Evolutionary conservation across 345 rosid genomes (phyloP), one percentile per base, ranked within the genome.

Genomic region (Psidium guajava): DNA sequence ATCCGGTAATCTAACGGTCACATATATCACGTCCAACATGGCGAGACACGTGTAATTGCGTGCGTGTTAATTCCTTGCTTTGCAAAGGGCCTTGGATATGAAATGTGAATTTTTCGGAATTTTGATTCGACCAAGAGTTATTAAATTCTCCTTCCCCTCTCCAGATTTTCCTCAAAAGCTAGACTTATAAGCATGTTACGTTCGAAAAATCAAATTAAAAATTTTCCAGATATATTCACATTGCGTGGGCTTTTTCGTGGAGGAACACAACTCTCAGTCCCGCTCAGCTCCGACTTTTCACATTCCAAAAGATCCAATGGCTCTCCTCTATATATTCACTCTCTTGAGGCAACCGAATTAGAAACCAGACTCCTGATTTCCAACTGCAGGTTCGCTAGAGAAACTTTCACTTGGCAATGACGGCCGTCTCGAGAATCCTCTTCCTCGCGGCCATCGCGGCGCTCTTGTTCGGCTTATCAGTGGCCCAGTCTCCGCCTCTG

Each of bases 11-110:
- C 20, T 27, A 59, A 59, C 1, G 0, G 2, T 58, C 4, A 2
- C 16, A 12, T 58, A 2, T 1, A n/a, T 58, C 0, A 12, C 16
- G 0, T 58, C 8, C 12, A 0, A n/a, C 64, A 58, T n/a, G 8
- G 58, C 5, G 5, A 11, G 58, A 22, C 8, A 55, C n/a, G 52
- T 54, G 57, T 54, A 54, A 22, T 21, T 8, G 57, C 24, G 11
- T 57, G 64, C 16, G 2, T 58, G 28, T 16, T 32, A 58, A n/a
- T n/a, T 58, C 5, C 64, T 58, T 58, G 8, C 18, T 1, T 1
- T 58, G 32, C 69, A 5, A 58, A 16, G 32, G 32, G 11, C 10
- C 32, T 61, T 27, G 74, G 74, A 61, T 14, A 59, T 14, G 6
- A 59, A 12, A 6, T 59, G 73, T 59, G 73, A 3, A 59, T 59